phyloP scores from a whole-genome alignment of 164 flowering plant species.

The Aristolochia californica region DNA sequence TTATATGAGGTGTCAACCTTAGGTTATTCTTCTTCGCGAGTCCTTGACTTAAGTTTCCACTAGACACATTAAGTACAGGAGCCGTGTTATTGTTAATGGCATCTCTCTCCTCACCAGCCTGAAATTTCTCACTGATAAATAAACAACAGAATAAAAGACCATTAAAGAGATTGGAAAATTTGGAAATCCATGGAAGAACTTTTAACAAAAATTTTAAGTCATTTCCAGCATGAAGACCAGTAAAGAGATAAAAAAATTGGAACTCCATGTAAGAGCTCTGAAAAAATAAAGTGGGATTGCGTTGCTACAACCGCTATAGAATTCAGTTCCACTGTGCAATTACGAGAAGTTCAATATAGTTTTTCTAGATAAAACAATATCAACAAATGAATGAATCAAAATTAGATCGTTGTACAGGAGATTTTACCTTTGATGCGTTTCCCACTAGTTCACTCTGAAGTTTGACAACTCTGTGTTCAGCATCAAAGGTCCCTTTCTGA shows the following conservation, averaged over 20 bases:
- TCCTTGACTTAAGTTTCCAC: no score
- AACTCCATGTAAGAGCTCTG: background rate
- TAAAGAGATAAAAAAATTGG: background rate
- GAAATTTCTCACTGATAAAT: no score
- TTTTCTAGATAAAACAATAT: background rate
- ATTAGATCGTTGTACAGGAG: background rate
- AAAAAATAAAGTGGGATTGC: background rate
- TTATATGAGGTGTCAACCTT: no score
- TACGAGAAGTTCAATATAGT: background rate
- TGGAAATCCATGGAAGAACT: background rate
- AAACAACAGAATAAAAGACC: no score
- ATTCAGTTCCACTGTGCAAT: no score
- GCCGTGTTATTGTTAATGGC: no score
- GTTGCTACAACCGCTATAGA: background rate
- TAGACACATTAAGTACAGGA: no score
- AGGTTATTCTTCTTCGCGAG: no score
- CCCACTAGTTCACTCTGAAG: constrained; percentile 63
- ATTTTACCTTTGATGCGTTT: constrained; percentile 67
- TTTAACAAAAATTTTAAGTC: background rate
- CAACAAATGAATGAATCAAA: background rate
- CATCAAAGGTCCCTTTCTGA: constrained; percentile 54
- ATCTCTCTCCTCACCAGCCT: no score
- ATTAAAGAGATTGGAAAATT: no score
- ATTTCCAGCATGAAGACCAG: background rate
- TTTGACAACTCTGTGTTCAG: constrained; percentile 34